Evolutionary conservation across 2,329 filamentous ascomycete genomes (phyloP).

Genomic region (Verticillium nonalfalfae): DNA sequence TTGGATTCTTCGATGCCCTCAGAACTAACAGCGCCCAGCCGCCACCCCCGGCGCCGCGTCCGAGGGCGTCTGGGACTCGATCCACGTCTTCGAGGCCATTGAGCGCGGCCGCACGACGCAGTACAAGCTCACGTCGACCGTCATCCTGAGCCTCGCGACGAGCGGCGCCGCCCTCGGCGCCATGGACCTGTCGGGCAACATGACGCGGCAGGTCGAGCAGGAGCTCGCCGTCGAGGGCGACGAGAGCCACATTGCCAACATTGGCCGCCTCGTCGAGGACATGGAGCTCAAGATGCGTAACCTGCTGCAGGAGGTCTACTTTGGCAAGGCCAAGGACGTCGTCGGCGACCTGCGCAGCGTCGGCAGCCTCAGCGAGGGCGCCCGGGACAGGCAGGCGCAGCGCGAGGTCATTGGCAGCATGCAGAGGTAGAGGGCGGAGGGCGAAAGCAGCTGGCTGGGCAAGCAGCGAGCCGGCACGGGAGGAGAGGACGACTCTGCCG

Average conservation of each 20-base stretch:
- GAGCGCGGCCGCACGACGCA: constrained; percentile 87
- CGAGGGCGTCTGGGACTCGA: constrained; percentile 91
- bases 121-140: constrained; percentile 96
- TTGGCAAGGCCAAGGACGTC: constrained; percentile 98
- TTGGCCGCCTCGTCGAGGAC: constrained; percentile 90
- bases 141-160: constrained; percentile 82
- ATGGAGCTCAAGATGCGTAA: constrained; percentile 99
- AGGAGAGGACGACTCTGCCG: too few species aligned
- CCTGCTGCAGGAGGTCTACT: constrained; percentile 96
- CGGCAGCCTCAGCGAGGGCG: constrained; percentile 75
- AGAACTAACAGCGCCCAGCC: constrained; percentile 35
- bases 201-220: constrained; percentile 93
- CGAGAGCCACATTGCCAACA: constrained; percentile 90
- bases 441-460: too few species aligned
- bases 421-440: constrained; percentile 24
- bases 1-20: background rate
- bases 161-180: constrained; percentile 57
- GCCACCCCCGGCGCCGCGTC: constrained; percentile 59
- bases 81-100: constrained; percentile 96
- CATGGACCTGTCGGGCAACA: constrained; percentile 92
- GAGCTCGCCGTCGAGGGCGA: constrained; percentile 87
- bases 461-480: too few species aligned
- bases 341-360: constrained; percentile 91
- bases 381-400: constrained; percentile 78
- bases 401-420: constrained; percentile 75